phyloP scores from a whole-genome alignment of 148 eudicot genomes.

The Camellia lanceoleosa region DNA sequence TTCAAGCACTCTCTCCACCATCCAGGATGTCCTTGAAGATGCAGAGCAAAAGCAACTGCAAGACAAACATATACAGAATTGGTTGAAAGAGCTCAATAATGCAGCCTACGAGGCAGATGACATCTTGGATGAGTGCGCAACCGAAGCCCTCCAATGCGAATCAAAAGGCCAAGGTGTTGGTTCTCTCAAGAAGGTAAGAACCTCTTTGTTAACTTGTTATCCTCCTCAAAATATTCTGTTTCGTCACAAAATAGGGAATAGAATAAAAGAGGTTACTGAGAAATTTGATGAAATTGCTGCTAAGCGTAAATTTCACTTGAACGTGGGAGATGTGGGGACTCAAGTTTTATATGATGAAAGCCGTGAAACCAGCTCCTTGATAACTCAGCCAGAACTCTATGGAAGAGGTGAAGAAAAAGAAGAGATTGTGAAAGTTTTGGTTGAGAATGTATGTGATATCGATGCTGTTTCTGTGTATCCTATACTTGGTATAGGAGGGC shows the following conservation, averaged over 20 bases:
- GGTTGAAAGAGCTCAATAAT: too few species aligned
- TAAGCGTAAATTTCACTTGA: conserved; percentile 19
- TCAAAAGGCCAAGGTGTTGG: neutral
- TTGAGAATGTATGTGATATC: neutral
- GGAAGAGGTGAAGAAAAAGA: neutral
- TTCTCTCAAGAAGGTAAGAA: neutral
- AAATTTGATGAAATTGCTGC: conserved; percentile 12
- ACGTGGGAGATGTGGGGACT: neutral
- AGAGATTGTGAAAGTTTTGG: neutral
- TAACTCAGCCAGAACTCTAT: neutral
- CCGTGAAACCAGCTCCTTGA: neutral
- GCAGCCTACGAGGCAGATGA: too few species aligned
- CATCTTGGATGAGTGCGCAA: too few species aligned
- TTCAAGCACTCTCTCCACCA: too few species aligned
- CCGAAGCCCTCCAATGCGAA: neutral
- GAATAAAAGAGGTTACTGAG: neutral
- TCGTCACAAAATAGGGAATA: conserved; percentile 12
- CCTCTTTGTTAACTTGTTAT: neutral
- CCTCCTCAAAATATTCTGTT: neutral
- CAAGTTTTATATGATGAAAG: neutral
- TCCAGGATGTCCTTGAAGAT: too few species aligned
- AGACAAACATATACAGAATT: too few species aligned
- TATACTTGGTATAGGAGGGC: neutral
- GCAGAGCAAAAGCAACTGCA: too few species aligned
- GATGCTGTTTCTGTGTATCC: neutral